A percentile compares a stretch with the other conserved stretches of the same genome.
Evolutionary conservation across 2,329 filamentous ascomycete species (phyloP).

Genomic region (Didymosphaeria variabile): DNA sequence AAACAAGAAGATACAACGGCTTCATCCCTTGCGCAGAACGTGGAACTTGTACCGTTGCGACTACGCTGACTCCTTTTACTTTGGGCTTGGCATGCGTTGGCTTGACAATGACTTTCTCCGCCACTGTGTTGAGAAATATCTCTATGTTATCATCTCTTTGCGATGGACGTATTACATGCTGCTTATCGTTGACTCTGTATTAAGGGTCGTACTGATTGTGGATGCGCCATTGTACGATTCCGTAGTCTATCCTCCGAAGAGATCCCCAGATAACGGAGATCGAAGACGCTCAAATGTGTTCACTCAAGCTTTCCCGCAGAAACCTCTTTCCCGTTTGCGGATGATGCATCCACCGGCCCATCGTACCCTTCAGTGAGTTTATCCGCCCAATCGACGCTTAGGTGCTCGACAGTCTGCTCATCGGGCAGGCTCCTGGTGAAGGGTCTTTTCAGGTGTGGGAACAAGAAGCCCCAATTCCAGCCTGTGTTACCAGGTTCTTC

Average conservation of each 20-base stretch:
- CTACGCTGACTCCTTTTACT: not conserved
- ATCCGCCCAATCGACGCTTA: constrained; percentile 15
- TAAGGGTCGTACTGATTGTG: not conserved
- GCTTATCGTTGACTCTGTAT: not conserved
- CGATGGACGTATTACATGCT: not conserved
- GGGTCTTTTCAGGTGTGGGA: constrained; percentile 36
- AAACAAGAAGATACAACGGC: constrained; percentile 65
- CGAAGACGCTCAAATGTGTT: constrained; percentile 21
- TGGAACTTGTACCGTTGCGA: not conserved
- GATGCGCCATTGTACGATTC: not conserved
- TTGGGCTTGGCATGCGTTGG: not conserved
- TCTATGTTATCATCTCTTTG: not conserved
- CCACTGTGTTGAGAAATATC: not conserved
- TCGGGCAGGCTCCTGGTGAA: constrained; percentile 28
- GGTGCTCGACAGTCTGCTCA: constrained; percentile 15
- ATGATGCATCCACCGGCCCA: constrained; percentile 19
- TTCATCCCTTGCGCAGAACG: constrained; percentile 47
- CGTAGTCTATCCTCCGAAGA: not conserved
- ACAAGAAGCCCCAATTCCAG: constrained; percentile 37
- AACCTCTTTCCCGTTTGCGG: constrained; percentile 16
- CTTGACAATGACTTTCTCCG: not conserved
- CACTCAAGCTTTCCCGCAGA: constrained; percentile 23
- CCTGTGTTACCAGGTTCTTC: constrained; percentile 40
- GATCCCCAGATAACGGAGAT: not conserved
- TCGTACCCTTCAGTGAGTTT: not conserved